Evolutionary conservation across 2,329 filamentous ascomycete genomes (phyloP).

Genomic region (Colletotrichum lindemuthianum): DNA sequence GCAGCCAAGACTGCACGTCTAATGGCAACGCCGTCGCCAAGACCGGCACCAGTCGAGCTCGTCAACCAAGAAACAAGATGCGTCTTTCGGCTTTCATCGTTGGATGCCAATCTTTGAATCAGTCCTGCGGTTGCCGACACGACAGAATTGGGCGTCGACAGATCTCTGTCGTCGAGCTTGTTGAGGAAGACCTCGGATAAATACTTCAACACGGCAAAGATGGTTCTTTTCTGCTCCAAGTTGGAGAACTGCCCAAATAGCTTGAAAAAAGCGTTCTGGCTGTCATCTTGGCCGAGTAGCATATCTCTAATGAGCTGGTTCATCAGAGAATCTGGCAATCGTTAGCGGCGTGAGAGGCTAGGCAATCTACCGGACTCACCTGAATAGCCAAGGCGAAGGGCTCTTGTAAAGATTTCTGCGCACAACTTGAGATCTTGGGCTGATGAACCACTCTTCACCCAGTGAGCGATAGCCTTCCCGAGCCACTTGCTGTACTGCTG

Average conservation of each 20-base stretch:
- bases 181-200: conserved; percentile 58
- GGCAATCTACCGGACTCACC: conserved; percentile 56
- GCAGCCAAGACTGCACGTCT: conserved; percentile 72
- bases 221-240: conserved; percentile 55
- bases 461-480: conserved; percentile 68
- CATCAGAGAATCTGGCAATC: conserved; percentile 52
- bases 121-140: conserved; percentile 70
- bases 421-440: conserved; percentile 52
- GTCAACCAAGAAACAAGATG: conserved; percentile 73
- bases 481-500: conserved; percentile 77
- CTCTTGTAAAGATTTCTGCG: conserved; percentile 64
- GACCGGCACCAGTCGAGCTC: conserved; percentile 69
- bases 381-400: conserved; percentile 76
- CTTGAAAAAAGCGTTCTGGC: conserved; percentile 41
- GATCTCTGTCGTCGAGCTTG: conserved; percentile 44
- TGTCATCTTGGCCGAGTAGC: conserved; percentile 44
- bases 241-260: conserved; percentile 50
- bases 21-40: conserved; percentile 72
- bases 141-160: conserved; percentile 37
- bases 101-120: conserved; percentile 59
- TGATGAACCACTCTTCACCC: conserved; percentile 44
- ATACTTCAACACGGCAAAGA: conserved; percentile 52
- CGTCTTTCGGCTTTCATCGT: conserved; percentile 59
- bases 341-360: background rate
- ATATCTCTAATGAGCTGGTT: conserved; percentile 49